Conservation (phyloP, 345 rosid genomes). For the Hibiscus trionum region DNA sequence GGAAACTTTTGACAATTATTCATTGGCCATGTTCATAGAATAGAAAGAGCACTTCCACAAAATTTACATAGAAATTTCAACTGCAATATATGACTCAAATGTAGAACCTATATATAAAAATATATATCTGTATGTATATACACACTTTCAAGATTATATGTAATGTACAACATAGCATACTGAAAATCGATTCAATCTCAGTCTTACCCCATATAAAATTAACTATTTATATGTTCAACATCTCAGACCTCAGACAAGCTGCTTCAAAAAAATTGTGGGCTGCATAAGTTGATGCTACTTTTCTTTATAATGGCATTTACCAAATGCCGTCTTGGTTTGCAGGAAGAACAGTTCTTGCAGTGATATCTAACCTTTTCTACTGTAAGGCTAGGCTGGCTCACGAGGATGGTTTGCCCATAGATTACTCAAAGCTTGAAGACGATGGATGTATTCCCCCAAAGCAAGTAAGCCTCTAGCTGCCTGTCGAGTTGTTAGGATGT, state of each 20-base stretch:
- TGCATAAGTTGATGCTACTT: constrained; percentile 21
- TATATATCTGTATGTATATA: neutral
- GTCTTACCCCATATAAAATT: constrained; percentile 12
- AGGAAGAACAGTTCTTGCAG: neutral
- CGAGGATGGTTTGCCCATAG: constrained; percentile 52
- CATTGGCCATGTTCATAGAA: neutral
- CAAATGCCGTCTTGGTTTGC: constrained; percentile 17
- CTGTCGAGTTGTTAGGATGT: constrained; percentile 64
- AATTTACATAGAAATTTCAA: constrained; percentile 20
- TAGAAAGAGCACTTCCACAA: neutral
- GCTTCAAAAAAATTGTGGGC: constrained; percentile 38
- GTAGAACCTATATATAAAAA: constrained; percentile 3
- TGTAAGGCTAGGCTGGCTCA: constrained; percentile 37
- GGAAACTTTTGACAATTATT: neutral
- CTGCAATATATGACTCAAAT: neutral
- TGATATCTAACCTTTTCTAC: constrained; percentile 1
- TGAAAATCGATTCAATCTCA: constrained; percentile 15
- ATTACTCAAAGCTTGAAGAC: constrained; percentile 61
- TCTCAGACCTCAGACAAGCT: constrained; percentile 20
- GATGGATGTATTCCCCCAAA: constrained; percentile 75
- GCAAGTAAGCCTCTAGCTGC: constrained; percentile 79
- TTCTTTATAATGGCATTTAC: constrained; percentile 13
- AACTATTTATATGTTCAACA: constrained; percentile 24
- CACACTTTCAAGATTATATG: neutral
- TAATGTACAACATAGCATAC: constrained; percentile 1